phyloP scores from a whole-genome alignment of 805 yeast genomes.

The Wickerhamomyces ciferrii region DNA sequence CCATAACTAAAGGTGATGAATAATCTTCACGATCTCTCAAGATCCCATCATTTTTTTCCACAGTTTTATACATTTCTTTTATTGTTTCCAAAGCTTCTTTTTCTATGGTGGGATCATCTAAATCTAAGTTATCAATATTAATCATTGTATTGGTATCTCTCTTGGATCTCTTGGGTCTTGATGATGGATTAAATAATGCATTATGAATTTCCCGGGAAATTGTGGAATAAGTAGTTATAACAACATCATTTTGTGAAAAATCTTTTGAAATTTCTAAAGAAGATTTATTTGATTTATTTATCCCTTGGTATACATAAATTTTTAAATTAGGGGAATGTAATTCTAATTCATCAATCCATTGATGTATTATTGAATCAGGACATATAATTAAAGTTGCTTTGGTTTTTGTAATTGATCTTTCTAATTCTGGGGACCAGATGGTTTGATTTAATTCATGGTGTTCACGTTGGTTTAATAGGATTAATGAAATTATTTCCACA shows the following conservation, averaged over 20 bases:
- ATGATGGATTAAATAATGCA: constrained; percentile 60
- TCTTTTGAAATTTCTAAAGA: constrained; percentile 41
- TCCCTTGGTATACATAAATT: constrained; percentile 63
- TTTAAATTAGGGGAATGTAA: constrained; percentile 55
- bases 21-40: constrained; percentile 34
- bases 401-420: constrained; percentile 30
- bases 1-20: constrained; percentile 75
- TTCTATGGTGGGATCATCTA: neutral
- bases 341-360: constrained; percentile 78
- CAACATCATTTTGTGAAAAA: constrained; percentile 63
- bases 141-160: constrained; percentile 9
- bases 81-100: constrained; percentile 3
- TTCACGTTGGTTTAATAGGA: constrained; percentile 61
- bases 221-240: constrained; percentile 71
- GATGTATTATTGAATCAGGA: constrained; percentile 78
- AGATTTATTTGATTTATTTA: constrained; percentile 28
- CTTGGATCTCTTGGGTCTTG: constrained; percentile 25
- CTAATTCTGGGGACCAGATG: constrained; percentile 3
- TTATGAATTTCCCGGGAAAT: constrained; percentile 73
- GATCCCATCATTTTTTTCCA: constrained; percentile 4
- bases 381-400: constrained; percentile 80
- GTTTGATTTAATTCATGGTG: too few species aligned
- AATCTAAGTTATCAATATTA: neutral
- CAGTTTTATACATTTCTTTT: constrained; percentile 8
- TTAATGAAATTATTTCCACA: constrained; percentile 69